Evolutionary conservation across 768 basidiomycete species (phyloP).

Genomic region (Crassisporium funariophilum): DNA sequence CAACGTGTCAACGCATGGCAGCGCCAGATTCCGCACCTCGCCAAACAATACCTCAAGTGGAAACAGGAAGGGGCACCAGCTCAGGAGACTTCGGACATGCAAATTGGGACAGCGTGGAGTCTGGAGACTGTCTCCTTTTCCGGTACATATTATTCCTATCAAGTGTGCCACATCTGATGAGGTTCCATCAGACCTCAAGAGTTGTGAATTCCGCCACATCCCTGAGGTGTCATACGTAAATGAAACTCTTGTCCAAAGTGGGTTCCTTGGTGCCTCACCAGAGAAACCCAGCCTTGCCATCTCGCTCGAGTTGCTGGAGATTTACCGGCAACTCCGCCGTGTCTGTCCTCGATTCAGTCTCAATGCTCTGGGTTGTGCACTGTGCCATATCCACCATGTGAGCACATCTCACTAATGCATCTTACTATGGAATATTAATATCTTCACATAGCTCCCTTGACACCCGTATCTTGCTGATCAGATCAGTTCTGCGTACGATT

Average conservation of each 20-base stretch:
- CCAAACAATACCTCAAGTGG: neutral
- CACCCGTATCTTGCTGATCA: slow-evolving; percentile 9
- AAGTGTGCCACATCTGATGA: too few relatives aligned
- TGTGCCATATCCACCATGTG: neutral
- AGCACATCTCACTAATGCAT: neutral
- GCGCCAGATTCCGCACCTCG: neutral
- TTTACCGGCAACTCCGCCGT: slow-evolving; percentile 1
- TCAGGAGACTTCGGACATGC: too few relatives aligned
- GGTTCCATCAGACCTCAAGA: neutral
- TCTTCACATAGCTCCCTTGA: neutral
- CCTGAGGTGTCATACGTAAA: neutral
- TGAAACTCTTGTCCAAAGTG: neutral
- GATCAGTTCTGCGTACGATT: slow-evolving; percentile 12
- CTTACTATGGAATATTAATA: neutral
- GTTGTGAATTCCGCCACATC: neutral
- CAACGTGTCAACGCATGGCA: neutral
- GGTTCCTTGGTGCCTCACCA: slow-evolving; percentile 2
- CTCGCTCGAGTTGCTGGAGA: neutral
- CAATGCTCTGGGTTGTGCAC: neutral
- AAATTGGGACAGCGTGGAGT: neutral
- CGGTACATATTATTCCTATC: too few relatives aligned
- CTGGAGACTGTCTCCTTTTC: neutral
- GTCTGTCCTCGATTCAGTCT: slow-evolving; percentile 8
- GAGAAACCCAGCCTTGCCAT: slow-evolving; percentile 2
- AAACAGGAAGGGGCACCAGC: neutral